Evolutionary conservation across 108 stramenopile species (phyloP), one percentile per base, ranked within the genome.

Genomic region (Nannochloropsis gaditana): DNA sequence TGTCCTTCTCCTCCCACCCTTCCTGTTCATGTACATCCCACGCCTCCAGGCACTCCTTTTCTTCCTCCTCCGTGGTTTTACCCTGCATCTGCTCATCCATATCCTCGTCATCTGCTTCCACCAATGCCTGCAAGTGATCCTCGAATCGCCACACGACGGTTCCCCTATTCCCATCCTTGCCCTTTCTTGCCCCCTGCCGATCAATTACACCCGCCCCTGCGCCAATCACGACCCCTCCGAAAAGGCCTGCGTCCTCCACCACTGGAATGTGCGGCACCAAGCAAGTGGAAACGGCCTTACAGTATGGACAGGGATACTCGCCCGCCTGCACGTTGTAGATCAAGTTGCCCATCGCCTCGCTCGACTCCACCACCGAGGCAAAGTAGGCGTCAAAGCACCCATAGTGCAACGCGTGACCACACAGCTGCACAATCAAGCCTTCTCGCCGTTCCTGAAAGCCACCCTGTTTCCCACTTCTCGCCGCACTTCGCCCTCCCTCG

Each of bases 331-430:
- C 44, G 43, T 88, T 83, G 4, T 80, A n/a, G 2, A 81, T 43
- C 47, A 82, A 43, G 43, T 59, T 50, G 84, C 80, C 80, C 80
- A 80, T 31, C 80, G 17, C 21, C 21, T 80, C 80, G 21, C 80
- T 80, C 21, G 21, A 31, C 21, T 83, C 31, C 50, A 83, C 50
- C 17, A 88, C 79, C n/a, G 84, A 86, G 73, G n/a, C 79, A 83
- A 45, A 85, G 88, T 85, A 89, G 44, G 43, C 17, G 11, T 84
- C 86, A 42, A 89, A 87, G 84, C 88, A 89, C 15, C 44, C 17
- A 45, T 82, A 87, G 85, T 89, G 88, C 44, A 89, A 80, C 80
- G 88, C 86, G 44, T 89, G 88, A 45, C 88, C 88, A 43, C 88
- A 89, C 17, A 80, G 80, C 84, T 89, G 85, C n/a, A 83, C 9